phyloP scores from a whole-genome alignment of 345 rosid species.

The Balakata baccata region DNA sequence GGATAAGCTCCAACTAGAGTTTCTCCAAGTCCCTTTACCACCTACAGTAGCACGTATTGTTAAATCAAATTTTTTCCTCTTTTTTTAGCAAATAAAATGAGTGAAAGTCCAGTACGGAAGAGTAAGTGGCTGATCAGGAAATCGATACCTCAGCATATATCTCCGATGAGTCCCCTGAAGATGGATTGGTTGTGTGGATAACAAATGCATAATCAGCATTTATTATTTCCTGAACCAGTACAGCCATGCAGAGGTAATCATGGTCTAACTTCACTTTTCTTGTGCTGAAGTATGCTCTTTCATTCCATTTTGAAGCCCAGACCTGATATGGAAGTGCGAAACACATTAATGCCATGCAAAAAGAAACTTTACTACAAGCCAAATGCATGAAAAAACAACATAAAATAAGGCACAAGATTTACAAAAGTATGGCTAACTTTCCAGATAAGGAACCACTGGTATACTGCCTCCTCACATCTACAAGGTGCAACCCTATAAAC shows the following conservation, averaged over 20 bases:
- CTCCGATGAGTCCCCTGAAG: slow-evolving; percentile 86
- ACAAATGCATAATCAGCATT: slow-evolving; percentile 96
- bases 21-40: slow-evolving; percentile 96
- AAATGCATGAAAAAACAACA: not conserved
- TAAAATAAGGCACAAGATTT: not conserved
- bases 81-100: not conserved
- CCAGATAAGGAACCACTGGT: not conserved
- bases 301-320: slow-evolving; percentile 99
- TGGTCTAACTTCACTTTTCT: slow-evolving; percentile 85
- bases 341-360: slow-evolving; percentile 12
- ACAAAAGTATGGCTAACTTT: not conserved
- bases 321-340: slow-evolving; percentile 45
- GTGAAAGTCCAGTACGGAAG: not conserved
- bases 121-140: not conserved
- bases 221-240: slow-evolving; percentile 92
- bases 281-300: slow-evolving; percentile 96
- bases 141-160: slow-evolving; percentile 82
- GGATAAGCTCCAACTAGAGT: slow-evolving; percentile 99
- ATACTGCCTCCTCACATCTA: not conserved
- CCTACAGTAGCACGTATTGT: slow-evolving; percentile 40
- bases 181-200: slow-evolving; percentile 96
- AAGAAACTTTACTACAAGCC: not conserved
- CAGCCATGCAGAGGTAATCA: slow-evolving; percentile 96
- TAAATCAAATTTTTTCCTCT: slow-evolving; percentile 14
- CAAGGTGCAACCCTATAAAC: not conserved